Evolutionary conservation across 208 protist species (phyloP), one percentile per base, ranked within the genome.

Genomic region (Sergeia podlipaevii): DNA sequence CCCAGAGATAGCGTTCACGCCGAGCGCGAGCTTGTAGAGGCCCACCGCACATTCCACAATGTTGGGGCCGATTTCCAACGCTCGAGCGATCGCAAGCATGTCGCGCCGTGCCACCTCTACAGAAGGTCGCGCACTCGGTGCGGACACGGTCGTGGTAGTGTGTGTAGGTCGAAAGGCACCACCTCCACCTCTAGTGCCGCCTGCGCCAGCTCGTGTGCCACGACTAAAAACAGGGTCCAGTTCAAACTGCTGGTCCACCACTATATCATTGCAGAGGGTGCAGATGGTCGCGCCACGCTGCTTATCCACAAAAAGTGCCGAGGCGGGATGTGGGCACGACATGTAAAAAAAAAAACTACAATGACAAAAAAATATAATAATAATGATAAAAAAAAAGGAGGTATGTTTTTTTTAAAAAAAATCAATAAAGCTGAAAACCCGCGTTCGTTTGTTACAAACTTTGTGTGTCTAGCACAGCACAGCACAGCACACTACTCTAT

Each of bases 1-100:
- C 30, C 89, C 89, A n/a, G 78, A 75, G 23, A 96, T 62, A 1
- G 72, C 81, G 51, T 91, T 90, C 27, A 85, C 37, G 41, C 37
- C 43, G 23, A 87, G 70, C 4, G 85, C 89, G 10, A 89, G 18
- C 61, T 91, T 90, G 64, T 91, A 96, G 18, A 96, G 75, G 24
- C 65, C 84, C 6, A 91, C 57, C 6, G 89, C 89, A 8, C 67
- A 54, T 67, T 96, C 85, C 4, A 90, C 75, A 37, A 82, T 85
- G 39, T 89, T 74, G 20, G 78, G 75, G 57, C 74, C 77, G 38
- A 96, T 85, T 48, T 91, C 80, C 5, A 93, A 36, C 38, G 65
- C 50, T 6, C 85, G 83, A 0, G 83, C 84, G 46, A 96, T 93
- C 30, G 67, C 57, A 10, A 74, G 43, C 84, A 96, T 91, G n/a